Evolutionary conservation across 331 rosid genomes (phyloP).

Genomic region (Cydonia oblonga): DNA sequence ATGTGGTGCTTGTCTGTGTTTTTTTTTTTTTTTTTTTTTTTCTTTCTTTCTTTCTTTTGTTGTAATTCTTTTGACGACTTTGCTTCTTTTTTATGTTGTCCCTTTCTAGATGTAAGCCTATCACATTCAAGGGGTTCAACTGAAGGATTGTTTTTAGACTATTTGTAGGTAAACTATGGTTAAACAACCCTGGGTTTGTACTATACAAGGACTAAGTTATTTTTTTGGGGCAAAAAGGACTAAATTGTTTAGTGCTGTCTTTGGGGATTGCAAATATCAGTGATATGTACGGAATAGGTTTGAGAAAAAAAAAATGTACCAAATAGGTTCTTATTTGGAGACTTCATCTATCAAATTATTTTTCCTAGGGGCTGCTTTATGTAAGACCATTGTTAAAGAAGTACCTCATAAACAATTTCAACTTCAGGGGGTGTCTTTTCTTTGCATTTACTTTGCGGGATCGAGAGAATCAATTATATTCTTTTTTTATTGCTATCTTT

Average conservation of each 20-base stretch:
- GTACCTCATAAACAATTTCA: neutral
- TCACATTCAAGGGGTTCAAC: neutral
- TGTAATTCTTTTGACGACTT: neutral
- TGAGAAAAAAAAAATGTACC: neutral
- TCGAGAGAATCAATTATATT: neutral
- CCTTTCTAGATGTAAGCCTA: neutral
- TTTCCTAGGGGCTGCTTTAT: neutral
- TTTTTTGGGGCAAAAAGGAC: neutral
- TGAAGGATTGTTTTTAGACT: neutral
- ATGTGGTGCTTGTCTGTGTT: slow-evolving; percentile 23
- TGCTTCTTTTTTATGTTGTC: neutral
- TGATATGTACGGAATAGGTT: neutral
- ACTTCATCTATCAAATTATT: neutral
- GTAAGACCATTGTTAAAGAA: neutral
- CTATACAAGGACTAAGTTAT: neutral
- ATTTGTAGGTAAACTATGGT: neutral
- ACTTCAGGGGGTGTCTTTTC: neutral
- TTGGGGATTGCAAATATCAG: neutral
- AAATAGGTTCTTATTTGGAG: neutral
- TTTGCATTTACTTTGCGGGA: neutral
- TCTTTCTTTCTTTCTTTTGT: neutral
- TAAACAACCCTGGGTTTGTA: neutral
- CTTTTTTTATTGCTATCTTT: neutral
- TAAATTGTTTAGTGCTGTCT: neutral
- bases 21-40: too few species aligned